Evolutionary conservation across 2,329 filamentous ascomycete species (phyloP), one percentile per base, ranked within the genome.

Genomic region (Basipetospora chlamydospora): DNA sequence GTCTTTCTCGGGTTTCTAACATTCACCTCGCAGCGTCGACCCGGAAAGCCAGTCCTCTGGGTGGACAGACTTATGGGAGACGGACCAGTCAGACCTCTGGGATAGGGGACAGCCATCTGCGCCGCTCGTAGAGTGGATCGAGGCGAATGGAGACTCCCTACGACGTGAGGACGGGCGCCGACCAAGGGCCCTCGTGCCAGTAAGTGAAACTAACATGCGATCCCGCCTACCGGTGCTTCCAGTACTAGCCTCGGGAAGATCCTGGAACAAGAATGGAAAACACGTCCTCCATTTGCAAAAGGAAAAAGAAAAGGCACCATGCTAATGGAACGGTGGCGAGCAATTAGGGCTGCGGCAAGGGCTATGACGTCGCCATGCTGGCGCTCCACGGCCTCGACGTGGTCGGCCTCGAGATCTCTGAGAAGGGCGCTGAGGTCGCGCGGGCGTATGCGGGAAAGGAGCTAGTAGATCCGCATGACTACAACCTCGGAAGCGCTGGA

Each of bases 361-460:
- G 28, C 18, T 31, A 37, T 20, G 35, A 37, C 22, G 28, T 37
- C 17, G 35, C 28, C 13, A 37, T 31, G 35, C 21, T 31, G n/a
- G 28, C 35, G 9, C 28, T 37, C 6, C 35, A 31, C 28, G 28
- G 26, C 21, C 16, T 37, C 20, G 35, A 41, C 13, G 20, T 54
- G 4, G 39, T 42, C 0, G 47, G 45, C 2, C 28, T 37, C 18
- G 20, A 37, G 23, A 21, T 37, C 20, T 37, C 35, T 15, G 15
- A 22, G 11, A 29, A 7, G 13, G 28, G 26, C 10, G 20, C 21
- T 2, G 22, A 23, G 20, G 21, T 21, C 9, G 28, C 28, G 2
- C 12, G 22, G 17, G 28, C 26, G 3, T 31, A 37, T 6, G 28
- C 28, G 8, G 26, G 11, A 4, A 9, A 12, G 3, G 35, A 37